phyloP scores from a whole-genome alignment of 768 basidiomycete genomes.

The Nevesoporus exiguus region DNA sequence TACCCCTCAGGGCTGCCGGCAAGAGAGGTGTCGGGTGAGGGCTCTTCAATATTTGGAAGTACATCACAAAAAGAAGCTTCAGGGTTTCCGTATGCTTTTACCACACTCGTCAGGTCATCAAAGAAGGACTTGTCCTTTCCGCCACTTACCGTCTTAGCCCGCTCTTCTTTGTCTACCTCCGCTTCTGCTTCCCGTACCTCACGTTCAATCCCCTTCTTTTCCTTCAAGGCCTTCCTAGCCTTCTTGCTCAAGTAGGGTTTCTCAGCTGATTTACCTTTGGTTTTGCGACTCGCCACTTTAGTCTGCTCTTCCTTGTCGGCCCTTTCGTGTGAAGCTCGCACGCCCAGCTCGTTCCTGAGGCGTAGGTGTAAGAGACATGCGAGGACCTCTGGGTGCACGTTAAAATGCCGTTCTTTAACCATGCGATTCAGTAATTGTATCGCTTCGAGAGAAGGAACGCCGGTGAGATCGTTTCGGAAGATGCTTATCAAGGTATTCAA shows the following conservation, averaged over 20 bases:
- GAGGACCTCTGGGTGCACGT: constrained; percentile 85
- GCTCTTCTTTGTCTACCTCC: constrained; percentile 89
- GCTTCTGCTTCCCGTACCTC: constrained; percentile 95
- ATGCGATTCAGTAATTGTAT: constrained; percentile 92
- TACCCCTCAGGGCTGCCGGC: constrained; percentile 84
- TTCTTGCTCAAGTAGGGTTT: constrained; percentile 90
- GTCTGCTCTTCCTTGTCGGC: constrained; percentile 50
- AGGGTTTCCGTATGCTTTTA: constrained; percentile 94
- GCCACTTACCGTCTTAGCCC: constrained; percentile 67
- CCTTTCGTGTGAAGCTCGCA: constrained; percentile 71
- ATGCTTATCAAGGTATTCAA: constrained; percentile 76
- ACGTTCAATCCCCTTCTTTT: constrained; percentile 84
- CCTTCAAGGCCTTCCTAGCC: constrained; percentile 77
- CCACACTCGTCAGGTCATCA: constrained; percentile 20
- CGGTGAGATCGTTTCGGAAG: constrained; percentile 79
- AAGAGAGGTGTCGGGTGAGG: constrained; percentile 75
- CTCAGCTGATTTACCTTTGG: constrained; percentile 55
- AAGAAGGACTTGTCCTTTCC: constrained; percentile 8
- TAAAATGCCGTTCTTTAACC: constrained; percentile 90
- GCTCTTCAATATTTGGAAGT: constrained; percentile 93
- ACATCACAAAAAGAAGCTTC: constrained; percentile 94
- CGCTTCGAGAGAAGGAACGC: constrained; percentile 77
- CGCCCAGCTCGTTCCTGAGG: constrained; percentile 79
- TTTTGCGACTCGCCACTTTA: constrained; percentile 37
- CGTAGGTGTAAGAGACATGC: constrained; percentile 82